Evolutionary conservation across 2,329 filamentous ascomycete species (phyloP).

Genomic region (Ceratocystis alfenasii): DNA sequence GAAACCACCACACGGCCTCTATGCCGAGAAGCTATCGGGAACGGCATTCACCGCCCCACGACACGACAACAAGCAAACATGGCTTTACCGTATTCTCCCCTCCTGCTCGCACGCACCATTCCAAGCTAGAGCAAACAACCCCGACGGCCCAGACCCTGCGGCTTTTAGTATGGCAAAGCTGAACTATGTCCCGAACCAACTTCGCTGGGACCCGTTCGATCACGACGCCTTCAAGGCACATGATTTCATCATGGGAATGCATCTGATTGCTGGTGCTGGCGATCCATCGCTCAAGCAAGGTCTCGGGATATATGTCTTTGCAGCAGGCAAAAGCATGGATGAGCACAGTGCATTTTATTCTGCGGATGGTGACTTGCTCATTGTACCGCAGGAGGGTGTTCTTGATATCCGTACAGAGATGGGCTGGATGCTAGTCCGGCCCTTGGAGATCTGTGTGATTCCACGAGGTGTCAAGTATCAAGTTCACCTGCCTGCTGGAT

Average conservation of each 20-base stretch:
- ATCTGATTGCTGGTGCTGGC: constrained; percentile 63
- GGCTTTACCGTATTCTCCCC: constrained; percentile 59
- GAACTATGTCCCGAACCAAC: constrained; percentile 67
- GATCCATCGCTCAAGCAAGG: constrained; percentile 64
- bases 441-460: constrained; percentile 61
- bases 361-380: constrained; percentile 62
- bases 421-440: constrained; percentile 54
- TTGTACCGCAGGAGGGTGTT: constrained; percentile 58
- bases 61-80: constrained; percentile 57
- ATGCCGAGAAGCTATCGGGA: constrained; percentile 67
- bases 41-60: constrained; percentile 60
- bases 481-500: constrained; percentile 46
- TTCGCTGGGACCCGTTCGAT: constrained; percentile 69
- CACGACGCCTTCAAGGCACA: constrained; percentile 42
- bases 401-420: constrained; percentile 63
- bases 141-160: constrained; percentile 23
- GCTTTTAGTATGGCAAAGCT: constrained; percentile 35
- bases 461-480: constrained; percentile 58
- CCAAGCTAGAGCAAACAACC: constrained; percentile 33
- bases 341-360: constrained; percentile 62
- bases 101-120: constrained; percentile 50
- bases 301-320: constrained; percentile 63
- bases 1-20: constrained; percentile 64
- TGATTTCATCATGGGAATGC: constrained; percentile 44
- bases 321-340: constrained; percentile 61